phyloP scores from a whole-genome alignment of 495 filamentous ascomycete genomes.

The Talaromyces proteolyticus region DNA sequence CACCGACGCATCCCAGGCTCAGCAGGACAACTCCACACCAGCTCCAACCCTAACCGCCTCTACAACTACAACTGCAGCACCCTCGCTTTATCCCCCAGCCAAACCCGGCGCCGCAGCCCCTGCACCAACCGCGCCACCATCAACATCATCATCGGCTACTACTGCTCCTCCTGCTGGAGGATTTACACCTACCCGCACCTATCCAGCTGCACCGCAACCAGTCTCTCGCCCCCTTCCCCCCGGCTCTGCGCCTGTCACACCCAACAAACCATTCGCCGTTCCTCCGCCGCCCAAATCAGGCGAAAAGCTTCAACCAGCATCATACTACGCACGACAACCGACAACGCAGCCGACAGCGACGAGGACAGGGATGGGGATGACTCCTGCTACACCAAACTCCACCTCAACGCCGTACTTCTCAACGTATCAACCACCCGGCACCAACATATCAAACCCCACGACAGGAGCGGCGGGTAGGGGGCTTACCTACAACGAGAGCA shows the following conservation, averaged over 20 bases:
- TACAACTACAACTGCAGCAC: conserved; percentile 11
- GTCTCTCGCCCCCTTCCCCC: conserved; percentile 40
- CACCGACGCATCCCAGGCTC: no score
- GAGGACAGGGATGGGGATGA: conserved; percentile 10
- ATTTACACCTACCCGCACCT: conserved; percentile 20
- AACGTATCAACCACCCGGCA: conserved; percentile 51
- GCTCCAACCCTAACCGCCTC: no score
- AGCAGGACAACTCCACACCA: conserved; percentile 10
- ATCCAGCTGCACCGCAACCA: conserved; percentile 59
- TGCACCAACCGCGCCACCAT: no score
- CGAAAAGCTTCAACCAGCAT: conserved; percentile 25
- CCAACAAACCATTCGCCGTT: conserved; percentile 13
- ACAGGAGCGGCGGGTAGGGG: no score
- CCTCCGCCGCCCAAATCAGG: conserved; percentile 53
- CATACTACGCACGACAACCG: conserved; percentile 21
- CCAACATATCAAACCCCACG: no score
- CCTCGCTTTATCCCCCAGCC: conserved; percentile 5
- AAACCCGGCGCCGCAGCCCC: conserved; percentile 8
- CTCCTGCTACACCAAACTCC: conserved; percentile 23
- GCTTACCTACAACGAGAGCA: conserved; percentile 10
- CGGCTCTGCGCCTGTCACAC: conserved; percentile 13
- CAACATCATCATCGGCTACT: no score
- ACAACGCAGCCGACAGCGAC: conserved; percentile 16
- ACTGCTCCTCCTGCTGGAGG: no score
- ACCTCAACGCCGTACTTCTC: conserved; percentile 39